Evolutionary conservation across 192 early-diverging fungal species (phyloP), one percentile per base, ranked within the genome.

Genomic region (Irineochytrium annulatum): DNA sequence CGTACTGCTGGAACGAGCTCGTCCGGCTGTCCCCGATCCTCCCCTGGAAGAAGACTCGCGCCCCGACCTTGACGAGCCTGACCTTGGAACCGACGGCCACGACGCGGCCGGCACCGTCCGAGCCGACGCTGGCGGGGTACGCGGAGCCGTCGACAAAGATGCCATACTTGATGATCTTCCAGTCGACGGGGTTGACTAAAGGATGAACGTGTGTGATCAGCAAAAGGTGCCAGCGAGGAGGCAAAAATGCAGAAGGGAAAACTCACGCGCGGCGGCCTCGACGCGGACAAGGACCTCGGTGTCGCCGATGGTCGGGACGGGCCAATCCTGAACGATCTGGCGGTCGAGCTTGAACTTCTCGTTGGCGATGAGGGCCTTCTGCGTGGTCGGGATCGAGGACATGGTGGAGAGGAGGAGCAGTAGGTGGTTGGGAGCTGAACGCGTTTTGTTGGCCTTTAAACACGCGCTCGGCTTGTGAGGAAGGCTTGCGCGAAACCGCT

Each of bases 181-280:
- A 57, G 59, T 61, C 59, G 32, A 59, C 59, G 26, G 59, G 59
- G 59, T 61, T 61, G 30, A 54, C 27, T 28, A 20, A 8, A n/a
- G 37, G 37, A 41, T 8, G n/a, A n/a, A n/a, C n/a, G n/a, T n/a
- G n/a, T n/a, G n/a, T n/a, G n/a, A n/a, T n/a, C n/a, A n/a, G n/a
- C n/a, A n/a, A n/a, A n/a, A n/a, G 11, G n/a, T 41, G n/a, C 37
- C 37, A 41, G n/a, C 8, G n/a, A 41, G 37, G n/a, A n/a, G 11
- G n/a, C 8, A 13, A 41, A n/a, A n/a, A n/a, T n/a, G n/a, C 37
- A 13, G n/a, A 41, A 41, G n/a, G n/a, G 37, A 41, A 41, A 41
- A n/a, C 37, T 41, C n/a, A 41, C 37, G 17, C 8, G 35, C 57
- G 31, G 59, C 59, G 33, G 19, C 27, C 16, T 61, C 59, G 53